A percentile compares a stretch with the other conserved stretches of the same genome.
These are phyloP conservation scores for Poteriospumella lacustris DNA, from an alignment of 108 stramenopile genomes.

Conservation along the genomic window DNA sequence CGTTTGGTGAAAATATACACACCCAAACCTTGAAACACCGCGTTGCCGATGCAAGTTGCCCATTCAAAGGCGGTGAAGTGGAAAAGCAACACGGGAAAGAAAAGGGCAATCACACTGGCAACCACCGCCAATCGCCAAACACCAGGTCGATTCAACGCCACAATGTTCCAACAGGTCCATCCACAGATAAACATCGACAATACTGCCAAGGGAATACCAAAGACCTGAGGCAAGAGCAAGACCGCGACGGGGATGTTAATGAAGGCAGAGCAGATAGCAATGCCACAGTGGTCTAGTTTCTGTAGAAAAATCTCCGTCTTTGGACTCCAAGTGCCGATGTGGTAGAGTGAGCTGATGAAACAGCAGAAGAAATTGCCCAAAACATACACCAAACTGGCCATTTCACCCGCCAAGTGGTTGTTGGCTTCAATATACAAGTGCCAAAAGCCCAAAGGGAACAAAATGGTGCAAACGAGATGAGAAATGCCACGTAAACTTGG, in stretches of 20 bases:
- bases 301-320: slow-evolving; percentile 12
- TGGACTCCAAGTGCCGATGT: slow-evolving; percentile 4
- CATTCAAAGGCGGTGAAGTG: neutral
- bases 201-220: neutral
- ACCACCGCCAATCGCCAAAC: neutral
- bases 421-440: neutral
- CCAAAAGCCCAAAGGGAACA: slow-evolving; percentile 3
- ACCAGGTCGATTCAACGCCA: neutral
- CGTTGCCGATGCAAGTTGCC: neutral
- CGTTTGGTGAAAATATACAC: neutral
- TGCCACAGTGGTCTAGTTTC: slow-evolving; percentile 29
- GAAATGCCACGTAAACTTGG: slow-evolving; percentile 7
- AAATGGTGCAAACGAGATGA: slow-evolving; percentile 1
- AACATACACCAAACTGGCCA: neutral
- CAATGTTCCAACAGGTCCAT: neutral
- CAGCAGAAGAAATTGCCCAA: neutral
- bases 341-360: neutral
- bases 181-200: neutral
- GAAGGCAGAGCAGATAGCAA: slow-evolving; percentile 3
- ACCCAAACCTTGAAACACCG: neutral
- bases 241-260: neutral
- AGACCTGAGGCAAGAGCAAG: neutral
- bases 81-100: neutral
- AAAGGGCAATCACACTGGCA: slow-evolving; percentile 3
- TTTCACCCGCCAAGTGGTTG: neutral